Evolutionary conservation across 805 yeast species (phyloP).

Genomic region (Isabelozyma gotoi): DNA sequence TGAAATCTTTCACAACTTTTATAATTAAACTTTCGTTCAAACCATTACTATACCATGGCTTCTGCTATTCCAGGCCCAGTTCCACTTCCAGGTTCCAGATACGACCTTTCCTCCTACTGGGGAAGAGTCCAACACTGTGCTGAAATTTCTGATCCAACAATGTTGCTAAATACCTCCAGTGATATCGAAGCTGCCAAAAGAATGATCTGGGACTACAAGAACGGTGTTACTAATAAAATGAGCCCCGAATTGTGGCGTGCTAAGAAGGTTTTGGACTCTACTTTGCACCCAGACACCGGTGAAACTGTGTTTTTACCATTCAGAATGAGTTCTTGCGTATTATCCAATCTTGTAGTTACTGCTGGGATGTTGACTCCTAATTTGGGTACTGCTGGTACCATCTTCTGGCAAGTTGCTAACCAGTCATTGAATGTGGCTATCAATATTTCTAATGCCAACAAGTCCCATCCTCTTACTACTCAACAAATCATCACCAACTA

Average conservation of each 20-base stretch:
- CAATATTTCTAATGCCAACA: slow-evolving; percentile 94
- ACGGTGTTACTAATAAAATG: slow-evolving; percentile 63
- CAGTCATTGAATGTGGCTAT: slow-evolving; percentile 97
- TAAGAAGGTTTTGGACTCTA: slow-evolving; percentile 82
- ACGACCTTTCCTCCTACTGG: slow-evolving; percentile 80
- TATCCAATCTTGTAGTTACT: slow-evolving; percentile 91
- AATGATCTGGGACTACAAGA: slow-evolving; percentile 67
- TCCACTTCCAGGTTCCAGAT: slow-evolving; percentile 74
- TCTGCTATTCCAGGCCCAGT: slow-evolving; percentile 83
- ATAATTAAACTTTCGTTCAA: neutral
- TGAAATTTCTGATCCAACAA: slow-evolving; percentile 87
- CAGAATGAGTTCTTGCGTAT: slow-evolving; percentile 94
- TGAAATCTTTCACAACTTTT: neutral
- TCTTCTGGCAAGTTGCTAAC: slow-evolving; percentile 97
- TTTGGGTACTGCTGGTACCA: slow-evolving; percentile 82
- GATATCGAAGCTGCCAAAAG: slow-evolving; percentile 66
- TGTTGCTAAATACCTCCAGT: slow-evolving; percentile 68
- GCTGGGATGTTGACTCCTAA: slow-evolving; percentile 98
- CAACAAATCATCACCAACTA: slow-evolving; percentile 77
- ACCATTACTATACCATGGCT: too few species aligned
- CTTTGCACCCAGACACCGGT: slow-evolving; percentile 96
- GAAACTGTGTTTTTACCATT: slow-evolving; percentile 90
- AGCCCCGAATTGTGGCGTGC: slow-evolving; percentile 87
- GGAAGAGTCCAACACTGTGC: slow-evolving; percentile 96
- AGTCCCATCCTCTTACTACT: slow-evolving; percentile 86